phyloP scores from a whole-genome alignment of 1,284 basidiomycete genomes.

The Fomitopsis palustris region DNA sequence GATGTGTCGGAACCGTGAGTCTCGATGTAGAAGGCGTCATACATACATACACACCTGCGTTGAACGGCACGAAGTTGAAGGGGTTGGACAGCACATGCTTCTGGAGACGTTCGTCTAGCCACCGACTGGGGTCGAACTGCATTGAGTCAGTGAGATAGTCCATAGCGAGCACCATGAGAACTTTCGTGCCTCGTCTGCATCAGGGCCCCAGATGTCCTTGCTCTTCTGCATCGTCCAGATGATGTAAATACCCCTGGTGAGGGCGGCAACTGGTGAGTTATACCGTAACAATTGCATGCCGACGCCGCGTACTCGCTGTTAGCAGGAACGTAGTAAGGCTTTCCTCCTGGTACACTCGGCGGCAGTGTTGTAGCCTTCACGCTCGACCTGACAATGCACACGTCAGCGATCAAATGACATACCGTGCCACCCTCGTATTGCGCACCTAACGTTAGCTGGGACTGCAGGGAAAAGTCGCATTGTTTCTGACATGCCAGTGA shows the following conservation, averaged over 20 bases:
- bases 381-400: constrained; percentile 20
- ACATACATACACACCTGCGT: constrained; percentile 33
- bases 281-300: background rate
- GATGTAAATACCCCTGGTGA: constrained; percentile 42
- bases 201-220: constrained; percentile 64
- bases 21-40: no score
- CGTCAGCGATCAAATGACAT: constrained; percentile 1
- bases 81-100: constrained; percentile 50
- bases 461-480: background rate
- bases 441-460: background rate
- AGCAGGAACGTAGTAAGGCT: constrained; percentile 35
- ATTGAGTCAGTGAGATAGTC: no score
- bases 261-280: background rate
- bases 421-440: constrained; percentile 40
- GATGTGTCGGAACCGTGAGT: no score
- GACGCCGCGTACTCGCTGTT: background rate
- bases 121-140: constrained; percentile 55
- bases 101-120: constrained; percentile 46
- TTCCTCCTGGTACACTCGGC: constrained; percentile 38
- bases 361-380: constrained; percentile 42
- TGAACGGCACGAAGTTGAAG: constrained; percentile 57
- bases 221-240: constrained; percentile 62
- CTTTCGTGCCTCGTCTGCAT: constrained; percentile 26
- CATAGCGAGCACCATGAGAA: background rate
- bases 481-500: background rate